Percentiles rank a stretch among this genome's conserved stretches.
phyloP scores from a whole-genome alignment of 208 protist genomes.

The Trypanosoma melophagium region DNA sequence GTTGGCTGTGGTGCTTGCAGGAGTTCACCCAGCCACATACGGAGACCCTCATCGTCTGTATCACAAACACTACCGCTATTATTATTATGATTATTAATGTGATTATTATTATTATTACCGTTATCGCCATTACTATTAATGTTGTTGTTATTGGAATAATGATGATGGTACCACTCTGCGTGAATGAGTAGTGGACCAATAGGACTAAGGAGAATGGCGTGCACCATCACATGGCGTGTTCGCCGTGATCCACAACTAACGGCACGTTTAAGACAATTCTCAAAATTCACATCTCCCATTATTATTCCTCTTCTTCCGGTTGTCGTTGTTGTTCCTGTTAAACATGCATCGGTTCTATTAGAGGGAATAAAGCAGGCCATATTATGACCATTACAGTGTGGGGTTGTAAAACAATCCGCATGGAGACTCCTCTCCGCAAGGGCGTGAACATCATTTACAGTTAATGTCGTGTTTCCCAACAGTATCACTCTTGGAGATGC shows the following conservation, averaged over 20 bases:
- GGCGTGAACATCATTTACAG: too few species aligned
- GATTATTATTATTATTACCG: too few species aligned
- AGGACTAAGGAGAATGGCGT: constrained; percentile 62
- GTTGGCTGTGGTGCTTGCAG: constrained; percentile 5
- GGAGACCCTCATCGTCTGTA: not conserved
- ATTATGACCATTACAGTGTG: too few species aligned
- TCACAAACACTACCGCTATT: not conserved
- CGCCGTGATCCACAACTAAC: constrained; percentile 51
- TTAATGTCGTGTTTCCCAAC: too few species aligned
- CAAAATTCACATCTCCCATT: not conserved
- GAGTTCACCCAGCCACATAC: constrained; percentile 7
- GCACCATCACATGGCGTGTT: constrained; percentile 36
- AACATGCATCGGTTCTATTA: too few species aligned
- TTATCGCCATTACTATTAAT: not conserved
- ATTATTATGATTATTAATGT: not conserved
- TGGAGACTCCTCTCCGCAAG: too few species aligned
- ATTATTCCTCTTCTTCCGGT: not conserved
- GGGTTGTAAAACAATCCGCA: too few species aligned
- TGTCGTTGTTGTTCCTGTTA: not conserved
- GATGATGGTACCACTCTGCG: constrained; percentile 27
- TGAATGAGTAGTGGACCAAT: constrained; percentile 63
- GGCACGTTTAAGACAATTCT: not conserved
- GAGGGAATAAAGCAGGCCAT: too few species aligned
- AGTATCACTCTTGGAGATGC: too few species aligned
- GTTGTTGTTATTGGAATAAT: not conserved